Percentiles rank a stretch among this genome's conserved stretches.
These are phyloP conservation scores for Grammothele lineata DNA, from an alignment of 768 basidiomycete genomes.

Conservation along the genomic window DNA sequence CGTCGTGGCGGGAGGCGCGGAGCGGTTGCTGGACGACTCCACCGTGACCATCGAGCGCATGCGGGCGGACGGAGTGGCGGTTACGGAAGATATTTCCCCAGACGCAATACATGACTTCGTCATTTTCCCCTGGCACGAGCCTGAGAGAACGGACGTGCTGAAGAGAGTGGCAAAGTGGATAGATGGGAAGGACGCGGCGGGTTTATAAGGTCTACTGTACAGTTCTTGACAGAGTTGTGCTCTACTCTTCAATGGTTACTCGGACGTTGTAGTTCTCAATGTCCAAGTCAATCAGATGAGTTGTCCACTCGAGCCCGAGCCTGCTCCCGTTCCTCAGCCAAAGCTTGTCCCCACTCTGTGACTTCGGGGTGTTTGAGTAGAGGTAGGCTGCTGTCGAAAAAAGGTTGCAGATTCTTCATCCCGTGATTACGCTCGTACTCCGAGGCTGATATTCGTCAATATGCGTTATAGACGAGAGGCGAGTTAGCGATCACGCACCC, in stretches of 20 bases:
- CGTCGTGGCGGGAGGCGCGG: slow-evolving; percentile 27
- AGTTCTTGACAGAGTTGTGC: neutral
- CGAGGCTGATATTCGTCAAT: too few relatives aligned
- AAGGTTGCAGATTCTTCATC: slow-evolving; percentile 53
- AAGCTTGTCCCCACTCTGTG: slow-evolving; percentile 59
- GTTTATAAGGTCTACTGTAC: neutral
- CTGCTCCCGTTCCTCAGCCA: slow-evolving; percentile 45
- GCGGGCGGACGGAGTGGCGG: slow-evolving; percentile 4
- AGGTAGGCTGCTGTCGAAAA: slow-evolving; percentile 80
- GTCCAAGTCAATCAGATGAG: too few relatives aligned
- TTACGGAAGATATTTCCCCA: slow-evolving; percentile 18
- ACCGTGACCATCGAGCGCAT: slow-evolving; percentile 3
- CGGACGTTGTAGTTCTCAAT: neutral
- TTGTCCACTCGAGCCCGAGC: too few relatives aligned
- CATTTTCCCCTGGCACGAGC: slow-evolving; percentile 15
- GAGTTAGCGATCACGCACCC: too few relatives aligned
- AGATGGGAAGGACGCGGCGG: neutral
- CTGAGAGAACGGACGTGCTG: slow-evolving; percentile 13
- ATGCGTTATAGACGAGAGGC: too few relatives aligned
- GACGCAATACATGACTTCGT: slow-evolving; percentile 17
- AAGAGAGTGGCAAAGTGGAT: slow-evolving; percentile 6
- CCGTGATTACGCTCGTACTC: slow-evolving; percentile 66
- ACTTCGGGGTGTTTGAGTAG: slow-evolving; percentile 69
- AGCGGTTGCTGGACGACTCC: slow-evolving; percentile 19
- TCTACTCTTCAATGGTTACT: neutral